These are phyloP conservation scores for Ananas comosus DNA, from an alignment of 176 grass and related monocot genomes.

Conservation along the genomic window DNA sequence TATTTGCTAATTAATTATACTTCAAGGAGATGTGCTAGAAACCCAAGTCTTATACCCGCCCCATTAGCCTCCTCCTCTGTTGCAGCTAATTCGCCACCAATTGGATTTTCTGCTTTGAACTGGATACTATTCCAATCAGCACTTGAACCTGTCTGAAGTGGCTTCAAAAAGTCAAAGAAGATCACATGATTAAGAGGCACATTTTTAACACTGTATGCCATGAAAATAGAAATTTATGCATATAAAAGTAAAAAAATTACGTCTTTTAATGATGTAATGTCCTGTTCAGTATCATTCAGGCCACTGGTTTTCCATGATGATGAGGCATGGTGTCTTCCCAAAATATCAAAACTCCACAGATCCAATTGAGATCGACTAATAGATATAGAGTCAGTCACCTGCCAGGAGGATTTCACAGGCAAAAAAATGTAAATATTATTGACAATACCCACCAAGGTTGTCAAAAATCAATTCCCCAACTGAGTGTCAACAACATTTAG, in stretches of 20 bases:
- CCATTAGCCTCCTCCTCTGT: constrained; percentile 32
- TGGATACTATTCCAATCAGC: constrained; percentile 24
- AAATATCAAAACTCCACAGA: constrained; percentile 76
- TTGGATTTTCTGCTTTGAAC: not conserved
- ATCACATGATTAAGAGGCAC: not conserved
- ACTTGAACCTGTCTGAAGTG: constrained; percentile 18
- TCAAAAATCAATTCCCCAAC: not conserved
- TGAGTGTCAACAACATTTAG: not conserved
- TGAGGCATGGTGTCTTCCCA: constrained; percentile 50
- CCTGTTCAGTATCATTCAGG: constrained; percentile 13
- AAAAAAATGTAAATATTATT: constrained; percentile 8
- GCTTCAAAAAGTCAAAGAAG: constrained; percentile 2
- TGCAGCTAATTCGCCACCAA: not conserved
- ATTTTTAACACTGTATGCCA: not conserved
- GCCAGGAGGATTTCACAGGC: constrained; percentile 10
- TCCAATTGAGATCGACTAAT: constrained; percentile 52
- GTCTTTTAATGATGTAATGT: constrained; percentile 21
- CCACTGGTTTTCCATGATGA: constrained; percentile 86
- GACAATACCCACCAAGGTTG: not conserved
- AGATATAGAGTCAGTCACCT: constrained; percentile 76
- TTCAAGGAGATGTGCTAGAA: constrained; percentile 11
- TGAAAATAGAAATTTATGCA: not conserved
- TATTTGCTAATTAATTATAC: not conserved
- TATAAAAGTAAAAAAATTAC: not conserved
- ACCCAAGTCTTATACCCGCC: constrained; percentile 32